Evolutionary conservation across 2,329 filamentous ascomycete genomes (phyloP).

Genomic region (Venturia asperata): DNA sequence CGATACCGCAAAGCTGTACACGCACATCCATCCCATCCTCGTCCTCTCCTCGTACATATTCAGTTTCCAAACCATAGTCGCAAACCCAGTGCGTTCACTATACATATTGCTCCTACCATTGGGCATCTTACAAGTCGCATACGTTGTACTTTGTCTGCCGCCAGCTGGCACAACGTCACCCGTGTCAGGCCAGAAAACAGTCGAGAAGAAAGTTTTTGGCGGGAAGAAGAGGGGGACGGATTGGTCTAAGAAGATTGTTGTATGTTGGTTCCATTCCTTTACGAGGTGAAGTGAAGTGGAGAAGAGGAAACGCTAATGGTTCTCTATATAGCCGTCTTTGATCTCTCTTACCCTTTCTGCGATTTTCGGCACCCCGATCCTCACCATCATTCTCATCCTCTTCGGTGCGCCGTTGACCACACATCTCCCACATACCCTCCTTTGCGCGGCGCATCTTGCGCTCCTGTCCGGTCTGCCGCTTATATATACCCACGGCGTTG

Average conservation of each 20-base stretch:
- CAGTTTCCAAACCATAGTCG: slow-evolving; percentile 60
- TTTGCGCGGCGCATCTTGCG: slow-evolving; percentile 75
- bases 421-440: slow-evolving; percentile 67
- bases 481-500: slow-evolving; percentile 78
- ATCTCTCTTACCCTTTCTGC: slow-evolving; percentile 57
- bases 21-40: slow-evolving; percentile 60
- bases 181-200: slow-evolving; percentile 41
- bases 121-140: slow-evolving; percentile 55
- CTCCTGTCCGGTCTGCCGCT: slow-evolving; percentile 71
- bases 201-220: slow-evolving; percentile 38
- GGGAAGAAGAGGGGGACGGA: slow-evolving; percentile 42
- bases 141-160: slow-evolving; percentile 53
- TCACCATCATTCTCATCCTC: slow-evolving; percentile 63
- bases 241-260: slow-evolving; percentile 6
- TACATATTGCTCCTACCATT: slow-evolving; percentile 55
- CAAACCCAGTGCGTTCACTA: slow-evolving; percentile 61
- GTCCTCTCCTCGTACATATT: slow-evolving; percentile 57
- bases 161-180: slow-evolving; percentile 25
- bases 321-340: slow-evolving; percentile 53
- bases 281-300: no score
- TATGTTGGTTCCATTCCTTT: neutral
- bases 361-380: slow-evolving; percentile 49
- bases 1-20: slow-evolving; percentile 47
- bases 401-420: slow-evolving; percentile 88
- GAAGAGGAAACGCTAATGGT: neutral